A percentile compares a stretch with the other conserved stretches of the same genome.
Conservation (phyloP, 2,329 filamentous ascomycete genomes). For the Seiridium unicorne region DNA sequence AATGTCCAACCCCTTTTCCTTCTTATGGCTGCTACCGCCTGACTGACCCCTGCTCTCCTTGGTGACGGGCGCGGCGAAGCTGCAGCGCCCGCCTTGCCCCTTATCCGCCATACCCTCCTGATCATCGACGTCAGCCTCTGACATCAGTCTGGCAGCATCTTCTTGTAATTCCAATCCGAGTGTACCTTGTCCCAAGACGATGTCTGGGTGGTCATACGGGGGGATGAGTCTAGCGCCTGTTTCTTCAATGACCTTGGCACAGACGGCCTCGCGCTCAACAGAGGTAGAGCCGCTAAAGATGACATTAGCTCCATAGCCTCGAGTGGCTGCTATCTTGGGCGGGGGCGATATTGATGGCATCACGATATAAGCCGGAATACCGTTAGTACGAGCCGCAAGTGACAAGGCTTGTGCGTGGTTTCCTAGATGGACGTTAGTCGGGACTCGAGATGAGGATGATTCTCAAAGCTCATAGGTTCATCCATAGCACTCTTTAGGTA, state of each 20-base stretch:
- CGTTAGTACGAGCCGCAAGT: conserved; percentile 72
- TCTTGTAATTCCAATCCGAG: conserved; percentile 77
- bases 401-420: conserved; percentile 94
- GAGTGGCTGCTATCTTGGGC: conserved; percentile 84
- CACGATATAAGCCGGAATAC: conserved; percentile 80
- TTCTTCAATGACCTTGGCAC: conserved; percentile 63
- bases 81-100: neutral
- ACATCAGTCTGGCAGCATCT: conserved; percentile 62
- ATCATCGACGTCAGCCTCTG: conserved; percentile 18
- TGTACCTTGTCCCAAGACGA: conserved; percentile 93
- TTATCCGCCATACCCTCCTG: neutral
- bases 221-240: conserved; percentile 81
- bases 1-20: conserved; percentile 52
- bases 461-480: no score
- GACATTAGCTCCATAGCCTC: conserved; percentile 73
- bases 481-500: no score
- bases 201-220: conserved; percentile 89
- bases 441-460: no score
- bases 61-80: conserved; percentile 11
- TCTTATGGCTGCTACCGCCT: conserved; percentile 8
- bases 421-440: conserved; percentile 46
- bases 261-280: conserved; percentile 76
- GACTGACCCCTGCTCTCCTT: conserved; percentile 10
- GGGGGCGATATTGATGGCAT: conserved; percentile 86
- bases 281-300: conserved; percentile 81